Conservation (phyloP, 306 rosid genomes). For the Arachis stenosperma region DNA sequence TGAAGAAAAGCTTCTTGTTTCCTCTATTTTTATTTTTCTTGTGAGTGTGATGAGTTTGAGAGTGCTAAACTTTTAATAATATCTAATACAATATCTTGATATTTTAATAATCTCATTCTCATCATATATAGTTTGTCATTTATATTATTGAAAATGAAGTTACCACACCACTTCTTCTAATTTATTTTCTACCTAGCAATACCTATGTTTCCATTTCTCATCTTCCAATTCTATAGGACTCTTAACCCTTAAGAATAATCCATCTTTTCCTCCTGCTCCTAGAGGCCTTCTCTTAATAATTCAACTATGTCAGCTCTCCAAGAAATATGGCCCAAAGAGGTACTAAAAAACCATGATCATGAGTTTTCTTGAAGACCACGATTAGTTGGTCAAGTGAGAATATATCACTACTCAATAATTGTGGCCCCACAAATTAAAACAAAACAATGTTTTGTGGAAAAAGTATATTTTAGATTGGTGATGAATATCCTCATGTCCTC, state of each 20-base stretch:
- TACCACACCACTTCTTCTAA: neutral
- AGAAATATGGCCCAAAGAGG: slow-evolving; percentile 29
- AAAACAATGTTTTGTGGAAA: no score
- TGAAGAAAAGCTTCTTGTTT: no score
- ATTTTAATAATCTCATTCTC: no score
- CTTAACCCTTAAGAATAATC: slow-evolving; percentile 18
- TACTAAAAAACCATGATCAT: slow-evolving; percentile 32
- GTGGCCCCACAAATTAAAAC: no score
- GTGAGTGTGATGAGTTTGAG: no score
- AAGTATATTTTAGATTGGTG: no score
- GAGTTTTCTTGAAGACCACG: slow-evolving; percentile 5
- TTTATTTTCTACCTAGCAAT: neutral
- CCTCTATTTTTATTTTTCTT: no score
- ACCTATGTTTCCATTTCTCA: slow-evolving; percentile 8
- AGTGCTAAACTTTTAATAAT: no score
- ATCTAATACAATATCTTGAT: no score
- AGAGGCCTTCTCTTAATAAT: slow-evolving; percentile 38
- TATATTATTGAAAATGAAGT: neutral
- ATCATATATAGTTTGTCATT: no score
- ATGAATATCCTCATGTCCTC: no score
- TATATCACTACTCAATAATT: no score
- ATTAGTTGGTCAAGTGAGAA: neutral
- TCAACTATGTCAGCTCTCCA: slow-evolving; percentile 19
- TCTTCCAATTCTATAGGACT: slow-evolving; percentile 2
- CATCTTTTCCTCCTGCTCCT: slow-evolving; percentile 32